These are phyloP conservation scores for Marasmius fiardii DNA, from an alignment of 1,284 basidiomycete genomes.

Conservation along the genomic window DNA sequence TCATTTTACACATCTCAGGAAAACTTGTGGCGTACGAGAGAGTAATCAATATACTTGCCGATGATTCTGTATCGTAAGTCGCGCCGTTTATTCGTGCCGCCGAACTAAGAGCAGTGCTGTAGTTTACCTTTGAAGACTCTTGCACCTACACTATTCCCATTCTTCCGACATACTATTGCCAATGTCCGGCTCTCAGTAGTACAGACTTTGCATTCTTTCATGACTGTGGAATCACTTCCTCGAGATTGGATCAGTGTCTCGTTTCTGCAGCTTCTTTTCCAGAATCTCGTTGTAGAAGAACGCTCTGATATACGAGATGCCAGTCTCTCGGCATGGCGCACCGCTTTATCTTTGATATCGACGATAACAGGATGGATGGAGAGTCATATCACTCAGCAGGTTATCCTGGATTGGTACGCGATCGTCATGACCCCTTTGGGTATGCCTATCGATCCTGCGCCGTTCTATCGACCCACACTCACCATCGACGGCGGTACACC, in stretches of 20 bases:
- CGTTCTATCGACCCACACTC: conserved; percentile 68
- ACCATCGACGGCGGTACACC: conserved; percentile 43
- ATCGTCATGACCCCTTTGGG: conserved; percentile 93
- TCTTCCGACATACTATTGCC: conserved; percentile 96
- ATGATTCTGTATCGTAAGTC: conserved; percentile 58
- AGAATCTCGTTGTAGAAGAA: conserved; percentile 95
- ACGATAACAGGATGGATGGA: conserved; percentile 46
- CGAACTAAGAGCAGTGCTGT: conserved; percentile 4
- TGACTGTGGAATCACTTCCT: conserved; percentile 73
- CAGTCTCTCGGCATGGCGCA: conserved; percentile 79
- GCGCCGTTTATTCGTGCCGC: conserved; percentile 25
- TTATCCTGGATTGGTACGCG: conserved; percentile 79
- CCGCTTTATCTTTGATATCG: conserved; percentile 59
- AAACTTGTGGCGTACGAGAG: conserved; percentile 79
- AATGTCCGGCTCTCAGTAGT: conserved; percentile 94
- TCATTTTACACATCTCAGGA: conserved; percentile 39
- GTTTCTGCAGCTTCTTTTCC: conserved; percentile 86
- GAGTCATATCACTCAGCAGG: conserved; percentile 47
- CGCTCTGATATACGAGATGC: conserved; percentile 81
- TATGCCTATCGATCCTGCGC: conserved; percentile 67
- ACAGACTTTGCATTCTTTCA: conserved; percentile 85
- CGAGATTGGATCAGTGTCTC: conserved; percentile 81
- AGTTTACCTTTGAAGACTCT: conserved; percentile 78
- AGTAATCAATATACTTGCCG: conserved; percentile 76
- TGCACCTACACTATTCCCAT: conserved; percentile 90